Percentiles rank a stretch among this genome's conserved stretches.
Conservation (phyloP, 2,329 filamentous ascomycete species). For the Diaporthe humulicola region DNA sequence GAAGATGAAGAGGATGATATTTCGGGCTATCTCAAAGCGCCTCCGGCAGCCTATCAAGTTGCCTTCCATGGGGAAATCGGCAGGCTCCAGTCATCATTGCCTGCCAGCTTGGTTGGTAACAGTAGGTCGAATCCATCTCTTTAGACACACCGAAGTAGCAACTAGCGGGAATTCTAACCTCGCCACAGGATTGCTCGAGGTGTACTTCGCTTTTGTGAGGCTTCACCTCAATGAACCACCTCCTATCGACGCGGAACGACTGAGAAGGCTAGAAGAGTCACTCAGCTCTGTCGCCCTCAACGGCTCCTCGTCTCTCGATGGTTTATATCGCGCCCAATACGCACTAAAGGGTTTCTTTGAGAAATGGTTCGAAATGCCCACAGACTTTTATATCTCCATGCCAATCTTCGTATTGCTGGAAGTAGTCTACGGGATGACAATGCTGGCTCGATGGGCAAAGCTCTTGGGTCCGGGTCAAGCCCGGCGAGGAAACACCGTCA, state of each 20-base stretch:
- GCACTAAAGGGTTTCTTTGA: conserved; percentile 65
- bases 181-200: conserved; percentile 53
- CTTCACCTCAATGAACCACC: conserved; percentile 64
- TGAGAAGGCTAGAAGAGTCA: conserved; percentile 59
- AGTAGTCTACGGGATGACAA: conserved; percentile 63
- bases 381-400: conserved; percentile 57
- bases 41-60: conserved; percentile 59
- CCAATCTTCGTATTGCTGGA: conserved; percentile 61
- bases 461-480: conserved; percentile 54
- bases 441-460: conserved; percentile 65
- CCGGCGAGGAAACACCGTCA: neutral
- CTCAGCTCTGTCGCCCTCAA: conserved; percentile 48
- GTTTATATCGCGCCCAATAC: conserved; percentile 62
- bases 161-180: neutral
- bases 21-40: conserved; percentile 54
- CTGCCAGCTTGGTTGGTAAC: conserved; percentile 52
- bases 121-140: conserved; percentile 47
- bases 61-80: conserved; percentile 62
- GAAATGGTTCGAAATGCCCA: conserved; percentile 59
- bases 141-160: neutral
- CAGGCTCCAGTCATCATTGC: conserved; percentile 53
- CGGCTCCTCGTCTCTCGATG: conserved; percentile 59
- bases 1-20: conserved; percentile 51
- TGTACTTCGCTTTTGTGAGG: conserved; percentile 55
- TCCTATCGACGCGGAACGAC: conserved; percentile 54